Percentiles rank a stretch among this genome's conserved stretches.
phyloP scores from a whole-genome alignment of 2,329 filamentous ascomycete species.

The Byssothecium circinans region DNA sequence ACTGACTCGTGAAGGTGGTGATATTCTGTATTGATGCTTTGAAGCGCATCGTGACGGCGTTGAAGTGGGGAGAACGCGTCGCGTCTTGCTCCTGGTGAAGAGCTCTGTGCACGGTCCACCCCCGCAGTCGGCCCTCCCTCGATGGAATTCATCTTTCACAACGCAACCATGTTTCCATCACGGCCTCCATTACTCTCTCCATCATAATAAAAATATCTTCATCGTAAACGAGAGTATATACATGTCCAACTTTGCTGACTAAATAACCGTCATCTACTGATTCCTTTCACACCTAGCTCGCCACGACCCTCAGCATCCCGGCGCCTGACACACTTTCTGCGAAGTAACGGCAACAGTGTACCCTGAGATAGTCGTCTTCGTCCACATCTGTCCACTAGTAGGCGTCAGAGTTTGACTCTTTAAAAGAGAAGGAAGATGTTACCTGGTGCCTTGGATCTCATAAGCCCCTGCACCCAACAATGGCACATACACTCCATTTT shows the following conservation, averaged over 20 bases:
- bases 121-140: too few species aligned
- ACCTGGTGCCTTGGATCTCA: conserved; percentile 32
- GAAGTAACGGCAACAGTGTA: conserved; percentile 13
- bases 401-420: conserved; percentile 1
- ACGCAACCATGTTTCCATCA: too few species aligned
- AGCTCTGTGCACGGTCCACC: neutral
- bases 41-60: conserved; percentile 52
- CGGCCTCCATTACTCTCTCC: too few species aligned
- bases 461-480: conserved; percentile 22
- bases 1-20: conserved; percentile 56
- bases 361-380: conserved; percentile 22
- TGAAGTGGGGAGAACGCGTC: conserved; percentile 21
- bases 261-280: neutral
- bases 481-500: conserved; percentile 19
- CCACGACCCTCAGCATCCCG: neutral
- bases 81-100: conserved; percentile 9
- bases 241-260: too few species aligned
- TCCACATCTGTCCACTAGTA: conserved; percentile 21
- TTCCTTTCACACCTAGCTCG: neutral
- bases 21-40: conserved; percentile 56
- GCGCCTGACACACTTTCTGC: neutral
- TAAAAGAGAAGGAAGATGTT: neutral
- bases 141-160: too few species aligned
- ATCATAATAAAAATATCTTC: too few species aligned
- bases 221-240: too few species aligned